Conservation (phyloP, 1,284 basidiomycete species). For the Rhizopogon parksii region DNA sequence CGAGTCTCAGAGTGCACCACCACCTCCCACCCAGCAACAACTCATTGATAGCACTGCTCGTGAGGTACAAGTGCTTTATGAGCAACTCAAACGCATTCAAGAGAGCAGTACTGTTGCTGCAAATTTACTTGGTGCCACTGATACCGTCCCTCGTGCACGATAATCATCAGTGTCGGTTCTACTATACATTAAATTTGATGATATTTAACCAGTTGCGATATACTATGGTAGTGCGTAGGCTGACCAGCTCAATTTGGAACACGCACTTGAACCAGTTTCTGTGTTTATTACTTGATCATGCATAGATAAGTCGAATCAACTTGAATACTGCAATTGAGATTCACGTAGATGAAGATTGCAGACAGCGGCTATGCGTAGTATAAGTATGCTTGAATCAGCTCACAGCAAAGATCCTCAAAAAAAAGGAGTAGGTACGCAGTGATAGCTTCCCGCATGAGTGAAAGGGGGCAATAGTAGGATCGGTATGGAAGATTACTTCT, state of each 20-base stretch:
- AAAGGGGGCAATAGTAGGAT: too few relatives aligned
- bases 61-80: conserved; percentile 35
- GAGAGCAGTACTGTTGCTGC: conserved; percentile 37
- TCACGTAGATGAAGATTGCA: too few relatives aligned
- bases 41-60: conserved; percentile 31
- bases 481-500: too few relatives aligned
- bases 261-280: too few relatives aligned
- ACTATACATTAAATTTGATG: too few relatives aligned
- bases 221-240: not conserved
- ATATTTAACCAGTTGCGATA: not conserved
- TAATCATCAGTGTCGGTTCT: not conserved
- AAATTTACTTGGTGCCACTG: conserved; percentile 22
- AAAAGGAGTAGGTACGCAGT: too few relatives aligned
- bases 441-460: too few relatives aligned
- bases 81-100: conserved; percentile 35
- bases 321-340: too few relatives aligned
- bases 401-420: too few relatives aligned
- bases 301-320: too few relatives aligned
- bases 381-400: too few relatives aligned
- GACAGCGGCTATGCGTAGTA: too few relatives aligned
- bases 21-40: conserved; percentile 27
- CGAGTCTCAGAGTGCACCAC: conserved; percentile 12
- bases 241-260: not conserved
- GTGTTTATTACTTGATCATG: not conserved
- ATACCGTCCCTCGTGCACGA: conserved; percentile 11